Evolutionary conservation across 257 asterid genomes (phyloP).

Genomic region (Cynanchum wilfordii): DNA sequence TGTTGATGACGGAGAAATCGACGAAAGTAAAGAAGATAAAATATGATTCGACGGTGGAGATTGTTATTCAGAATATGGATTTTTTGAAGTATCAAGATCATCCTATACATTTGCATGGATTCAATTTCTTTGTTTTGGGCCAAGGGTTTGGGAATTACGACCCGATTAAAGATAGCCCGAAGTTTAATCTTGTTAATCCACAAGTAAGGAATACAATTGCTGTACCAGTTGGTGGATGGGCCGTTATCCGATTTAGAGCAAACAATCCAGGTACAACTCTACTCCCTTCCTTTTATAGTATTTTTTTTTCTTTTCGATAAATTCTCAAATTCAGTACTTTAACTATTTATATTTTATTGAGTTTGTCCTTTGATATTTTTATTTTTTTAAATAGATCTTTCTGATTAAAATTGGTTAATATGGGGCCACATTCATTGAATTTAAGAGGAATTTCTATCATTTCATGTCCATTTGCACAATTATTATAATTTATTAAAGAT

Average conservation of each 20-base stretch:
- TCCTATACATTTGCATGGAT: slow-evolving; percentile 8
- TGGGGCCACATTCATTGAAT: too few species aligned
- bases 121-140: neutral
- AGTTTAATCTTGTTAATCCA: neutral
- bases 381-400: too few species aligned
- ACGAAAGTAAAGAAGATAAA: slow-evolving; percentile 5
- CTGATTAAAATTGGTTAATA: too few species aligned
- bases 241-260: neutral
- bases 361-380: too few species aligned
- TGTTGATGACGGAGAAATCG: neutral
- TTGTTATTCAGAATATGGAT: slow-evolving; percentile 3
- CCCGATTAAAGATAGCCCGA: neutral
- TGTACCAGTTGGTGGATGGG: neutral
- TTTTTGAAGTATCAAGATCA: neutral
- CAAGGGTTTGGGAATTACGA: slow-evolving; percentile 3
- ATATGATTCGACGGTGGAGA: neutral
- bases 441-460: too few species aligned
- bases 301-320: too few species aligned
- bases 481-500: too few species aligned
- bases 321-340: too few species aligned
- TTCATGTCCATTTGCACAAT: too few species aligned
- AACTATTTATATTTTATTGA: too few species aligned
- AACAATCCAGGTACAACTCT: neutral
- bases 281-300: neutral
- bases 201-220: neutral